Base-by-base conservation (phyloP, 805 yeast species). In the Torulaspora gathmanii region DNA sequence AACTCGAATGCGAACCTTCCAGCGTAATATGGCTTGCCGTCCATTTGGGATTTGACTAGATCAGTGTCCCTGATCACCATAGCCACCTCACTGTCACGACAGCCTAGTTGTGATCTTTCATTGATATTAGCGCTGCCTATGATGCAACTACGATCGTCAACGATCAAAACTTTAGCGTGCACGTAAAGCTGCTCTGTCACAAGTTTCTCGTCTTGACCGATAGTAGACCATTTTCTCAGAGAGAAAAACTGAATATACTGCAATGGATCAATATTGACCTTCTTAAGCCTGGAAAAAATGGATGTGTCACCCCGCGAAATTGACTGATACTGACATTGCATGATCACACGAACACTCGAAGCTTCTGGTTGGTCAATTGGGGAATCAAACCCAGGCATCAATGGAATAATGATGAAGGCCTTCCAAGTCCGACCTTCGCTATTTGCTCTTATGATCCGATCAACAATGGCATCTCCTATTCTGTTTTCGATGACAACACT, bases 91-190 rank as follows among this genome's bases (percentile, higher is more conserved):
- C 97, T 89, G 61, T 93, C 99, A 62, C 99, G 75, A 16, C 74
- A 73, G 12, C 99, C 99, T 55, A 93, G 74, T 88, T 90, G 90
- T 0, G 98, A 91, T 57, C 99, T 76, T 64, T 93, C 99, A 60
- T 93, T 93, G 49, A 93, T 87, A 59, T 93, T 93, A 0, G 99
- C 99, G 58, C 96, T 87, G 2, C 99, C 99, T 58, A 93, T 90
- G 35, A 93, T 84, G 4, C 96, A 97, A 37, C 83, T 78, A 39
- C 96, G 74, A 59, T 93, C 99, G 68, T 93, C 99, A 9, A 84
- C 96, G 56, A 93, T 75, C 80, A 93, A 75, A 7, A 83, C 77
- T 62, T 93, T 93, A 0, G 96, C 96, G 64, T 93, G 99, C 28
- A 93, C 84, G 60, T 93, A 93, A 35, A 93, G 73, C 60, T 90